Evolutionary conservation across 78 protist genomes (phyloP).

Genomic region (Trichosphaerium sp.): DNA sequence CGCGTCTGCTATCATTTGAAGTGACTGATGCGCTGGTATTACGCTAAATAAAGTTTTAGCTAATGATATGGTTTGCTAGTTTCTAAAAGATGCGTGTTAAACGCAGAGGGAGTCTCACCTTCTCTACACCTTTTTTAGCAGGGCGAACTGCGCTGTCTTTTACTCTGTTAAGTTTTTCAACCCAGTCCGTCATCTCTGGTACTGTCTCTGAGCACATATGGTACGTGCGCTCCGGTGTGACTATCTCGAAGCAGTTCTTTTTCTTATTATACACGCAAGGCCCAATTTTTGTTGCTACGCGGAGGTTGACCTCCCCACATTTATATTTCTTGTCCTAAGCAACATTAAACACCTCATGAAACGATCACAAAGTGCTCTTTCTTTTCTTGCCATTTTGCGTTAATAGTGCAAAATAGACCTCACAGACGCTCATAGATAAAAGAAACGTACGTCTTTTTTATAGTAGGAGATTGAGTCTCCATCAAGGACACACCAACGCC

Average conservation of each 20-base stretch:
- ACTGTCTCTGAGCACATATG: slow-evolving; percentile 13
- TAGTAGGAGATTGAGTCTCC: slow-evolving; percentile 36
- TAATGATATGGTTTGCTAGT: not conserved
- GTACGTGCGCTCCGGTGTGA: slow-evolving; percentile 44
- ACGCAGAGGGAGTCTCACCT: not conserved
- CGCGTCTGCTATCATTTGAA: not conserved
- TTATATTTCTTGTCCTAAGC: not conserved
- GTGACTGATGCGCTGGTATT: slow-evolving; percentile 16
- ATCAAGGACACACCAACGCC: slow-evolving; percentile 43
- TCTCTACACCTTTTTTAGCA: slow-evolving; percentile 5
- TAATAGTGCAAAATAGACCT: not conserved
- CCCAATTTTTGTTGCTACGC: slow-evolving; percentile 9
- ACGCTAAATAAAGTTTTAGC: not conserved
- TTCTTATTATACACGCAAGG: slow-evolving; percentile 33
- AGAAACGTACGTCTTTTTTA: slow-evolving; percentile 37
- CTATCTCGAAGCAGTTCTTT: slow-evolving; percentile 33
- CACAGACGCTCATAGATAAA: not conserved
- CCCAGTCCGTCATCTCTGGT: not conserved
- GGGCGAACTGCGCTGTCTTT: not conserved
- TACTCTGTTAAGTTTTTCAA: not conserved
- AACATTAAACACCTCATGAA: not conserved
- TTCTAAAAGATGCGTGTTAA: slow-evolving; percentile 2
- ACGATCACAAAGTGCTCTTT: not conserved
- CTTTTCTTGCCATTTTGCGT: not conserved
- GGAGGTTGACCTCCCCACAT: not conserved